Evolutionary conservation across 768 basidiomycete species (phyloP), one percentile per base, ranked within the genome.

Genomic region (Boletus vinaceobasis): DNA sequence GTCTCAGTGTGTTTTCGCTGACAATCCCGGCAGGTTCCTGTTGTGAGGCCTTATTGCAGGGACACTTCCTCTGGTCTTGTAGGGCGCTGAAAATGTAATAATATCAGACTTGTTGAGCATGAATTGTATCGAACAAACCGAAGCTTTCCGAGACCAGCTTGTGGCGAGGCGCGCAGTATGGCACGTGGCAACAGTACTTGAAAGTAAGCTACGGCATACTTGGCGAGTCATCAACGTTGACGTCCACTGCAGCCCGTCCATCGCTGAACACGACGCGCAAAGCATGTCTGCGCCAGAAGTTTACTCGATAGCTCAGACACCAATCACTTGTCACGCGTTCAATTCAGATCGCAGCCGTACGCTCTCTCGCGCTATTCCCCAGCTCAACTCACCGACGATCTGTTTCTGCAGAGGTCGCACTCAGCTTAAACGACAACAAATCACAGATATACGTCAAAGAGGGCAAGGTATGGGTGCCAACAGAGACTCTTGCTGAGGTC

Each of bases 301-400:
- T 7, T 87, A 82, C 70, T 80, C 81, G 50, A 78, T 98, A 44
- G 79, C 88, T n/a, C 84, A 91, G 64, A 81, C 81, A 0, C 93
- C 95, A 31, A 81, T 99, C 48, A 93, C 92, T 4, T 86, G 86
- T 39, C 93, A 97, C 71, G 81, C 92, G 2, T 98, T 98, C 82
- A 95, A 85, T 64, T 86, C 85, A 23, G 91, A 96, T 69, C 85
- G 91, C 60, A 79, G 76, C 57, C 88, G 96, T 98, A 62, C 73
- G 91, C 81, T 29, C 27, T 11, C 10, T 39, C 15, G 38, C n/a
- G 53, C 58, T 33, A 15, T 43, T 6, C 36, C 21, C 26, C 7
- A 6, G 19, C n/a, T 33, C 39, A 50, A 19, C 53, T 35, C 33
- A 29, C 54, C 31, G 48, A 57, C 43, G 52, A 63, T 51, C 10